Evolutionary conservation across 345 rosid species (phyloP), one percentile per base, ranked within the genome.

Genomic region (Eucalyptus regnans): DNA sequence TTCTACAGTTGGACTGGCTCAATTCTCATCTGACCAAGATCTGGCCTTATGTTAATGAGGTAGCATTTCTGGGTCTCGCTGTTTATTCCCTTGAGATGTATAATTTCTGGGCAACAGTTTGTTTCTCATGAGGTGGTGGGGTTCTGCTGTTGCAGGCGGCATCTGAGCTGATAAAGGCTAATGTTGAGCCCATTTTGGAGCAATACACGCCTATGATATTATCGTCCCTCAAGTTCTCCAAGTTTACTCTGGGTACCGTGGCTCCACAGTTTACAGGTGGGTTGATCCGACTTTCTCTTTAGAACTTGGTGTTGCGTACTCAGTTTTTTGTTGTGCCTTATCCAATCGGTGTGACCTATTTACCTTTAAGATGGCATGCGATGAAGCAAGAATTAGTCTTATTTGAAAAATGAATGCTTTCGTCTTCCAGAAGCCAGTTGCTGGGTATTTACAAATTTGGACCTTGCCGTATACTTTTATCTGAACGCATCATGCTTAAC

Each of bases 261-360:
- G 99, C 99, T 37, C 99, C 99, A n/a, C 99, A 98, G 86, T 98
- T 98, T 86, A 98, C 99, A 92, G 99, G 99, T 97, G 51, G 29
- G 86, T 31, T 88, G 6, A 50, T 80, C 25, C 43, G 43, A 83
- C 25, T 43, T 60, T 17, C 71, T 87, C 87, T 86, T 50, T 23
- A 44, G 48, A 86, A 86, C 48, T 76, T 41, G 48, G 84, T 41
- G 48, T 76, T 41, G 29, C 48, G 22, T 20, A 41, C 48, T 20
- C 48, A 20, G 84, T 76, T 76, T 76, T 41, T 76, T 10, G 29
- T 76, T 43, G 48, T 41, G 48, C 84, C 84, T 76, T 41, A 41
- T 76, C 48, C 15, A 13, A 41, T 76, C 29, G 7, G 48, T 41
- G 84, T 76, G 84, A 41, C 48, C 48, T 76, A 76, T 76, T 76